Base-by-base conservation (phyloP, 345 rosid species). In the Salix viminalis region DNA sequence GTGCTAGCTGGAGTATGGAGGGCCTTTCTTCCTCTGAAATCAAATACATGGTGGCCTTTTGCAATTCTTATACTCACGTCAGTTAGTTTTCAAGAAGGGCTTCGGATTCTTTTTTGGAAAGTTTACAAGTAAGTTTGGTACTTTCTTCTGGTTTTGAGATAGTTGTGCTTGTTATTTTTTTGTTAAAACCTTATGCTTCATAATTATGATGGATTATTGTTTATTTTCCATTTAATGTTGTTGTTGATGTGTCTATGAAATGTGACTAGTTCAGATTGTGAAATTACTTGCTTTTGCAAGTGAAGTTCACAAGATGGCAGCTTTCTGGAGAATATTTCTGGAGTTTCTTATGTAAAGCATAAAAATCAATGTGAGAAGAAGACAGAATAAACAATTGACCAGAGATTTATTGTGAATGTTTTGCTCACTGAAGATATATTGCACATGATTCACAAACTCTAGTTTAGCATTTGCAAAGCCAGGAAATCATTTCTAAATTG, bases 1-100 rank as follows among this genome's bases (percentile, higher is more conserved):
- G 79, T 87, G 82, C 86, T 93, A 66, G 92, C 98, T n/a, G 98
- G 91, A 21, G 3, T 91, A 9, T 93, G 98, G 99, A 92, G 98
- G 72, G 90, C 87, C 1, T 93, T 96, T 80, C 98, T 96, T 79
- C 99, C 99, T 77, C 83, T 96, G 75, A 89, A 88, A 67, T 83
- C 96, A 39, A 84, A 87, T 2, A 46, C 82, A 7, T 86, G 90
- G 94, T 96, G 98, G 98, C 94, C 97, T 4, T 93, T 82, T 65
- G 90, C 93, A 23, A 50, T 96, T 26, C 94, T 96, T 77, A 82
- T 96, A 76, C 46, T 96, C 77, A 81, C 96, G 0, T 93, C 99
- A 1, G 92, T 96, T 48, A 84, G 89, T 61, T 87, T 91, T 79
- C 98, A 96, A 81, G 99, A 96, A 85, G 97, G 82, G n/a, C 92